These are phyloP conservation scores for Rhizoclosmatium globosum DNA, from an alignment of 192 early-diverging fungal genomes.

Conservation along the genomic window DNA sequence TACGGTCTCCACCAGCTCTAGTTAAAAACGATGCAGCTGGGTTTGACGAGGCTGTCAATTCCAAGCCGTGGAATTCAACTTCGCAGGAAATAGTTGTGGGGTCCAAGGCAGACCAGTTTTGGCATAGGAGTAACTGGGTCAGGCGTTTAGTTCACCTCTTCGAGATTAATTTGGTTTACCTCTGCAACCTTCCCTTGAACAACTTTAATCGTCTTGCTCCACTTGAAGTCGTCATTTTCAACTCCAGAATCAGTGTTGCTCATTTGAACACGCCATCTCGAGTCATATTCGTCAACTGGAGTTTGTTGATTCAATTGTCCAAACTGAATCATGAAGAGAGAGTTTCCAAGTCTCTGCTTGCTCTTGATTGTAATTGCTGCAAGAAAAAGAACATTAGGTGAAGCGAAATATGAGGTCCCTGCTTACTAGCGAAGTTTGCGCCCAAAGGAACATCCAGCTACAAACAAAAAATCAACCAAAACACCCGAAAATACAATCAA, in stretches of 20 bases:
- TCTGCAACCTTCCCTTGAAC: constrained; percentile 79
- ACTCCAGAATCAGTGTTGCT: constrained; percentile 67
- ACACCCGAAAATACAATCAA: background rate
- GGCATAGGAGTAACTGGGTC: constrained; percentile 65
- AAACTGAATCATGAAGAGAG: constrained; percentile 73
- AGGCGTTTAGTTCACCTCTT: constrained; percentile 15
- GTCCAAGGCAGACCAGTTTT: constrained; percentile 88
- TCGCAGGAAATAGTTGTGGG: constrained; percentile 72
- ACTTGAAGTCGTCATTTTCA: constrained; percentile 66
- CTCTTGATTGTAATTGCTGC: constrained; percentile 43
- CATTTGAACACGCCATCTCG: constrained; percentile 64
- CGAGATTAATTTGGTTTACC: constrained; percentile 44
- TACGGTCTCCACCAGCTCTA: constrained; percentile 42
- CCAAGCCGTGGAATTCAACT: constrained; percentile 83
- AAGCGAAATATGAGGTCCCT: constrained; percentile 18
- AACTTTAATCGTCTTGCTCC: constrained; percentile 65
- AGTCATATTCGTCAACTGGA: background rate
- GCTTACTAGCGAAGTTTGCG: constrained; percentile 77
- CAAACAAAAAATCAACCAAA: background rate
- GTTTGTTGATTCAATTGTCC: constrained; percentile 67
- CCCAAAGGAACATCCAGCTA: constrained; percentile 78
- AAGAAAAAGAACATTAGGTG: constrained; percentile 35
- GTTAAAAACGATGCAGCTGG: constrained; percentile 29
- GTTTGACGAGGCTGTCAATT: constrained; percentile 52
- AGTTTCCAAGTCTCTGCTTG: constrained; percentile 58